Evolutionary conservation across 352 stramenopile species (phyloP).

Genomic region (Detonula confervacea): DNA sequence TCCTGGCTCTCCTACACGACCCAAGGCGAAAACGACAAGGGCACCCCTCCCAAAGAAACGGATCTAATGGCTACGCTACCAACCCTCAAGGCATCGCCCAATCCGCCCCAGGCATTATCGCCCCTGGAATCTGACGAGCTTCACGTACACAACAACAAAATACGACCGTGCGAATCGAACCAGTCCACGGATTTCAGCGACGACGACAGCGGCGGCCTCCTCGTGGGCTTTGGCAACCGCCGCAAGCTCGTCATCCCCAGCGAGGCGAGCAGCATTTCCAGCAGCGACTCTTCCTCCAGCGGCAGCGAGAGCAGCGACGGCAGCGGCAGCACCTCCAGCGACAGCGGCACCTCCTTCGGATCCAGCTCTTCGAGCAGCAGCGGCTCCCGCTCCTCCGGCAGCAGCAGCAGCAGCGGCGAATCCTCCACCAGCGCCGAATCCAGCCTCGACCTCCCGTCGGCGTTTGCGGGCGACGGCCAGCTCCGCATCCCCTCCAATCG

Average conservation of each 20-base stretch:
- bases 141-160: slow-evolving; percentile 2
- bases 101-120: not conserved
- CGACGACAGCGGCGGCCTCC: slow-evolving; percentile 39
- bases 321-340: slow-evolving; percentile 8
- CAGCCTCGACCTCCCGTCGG: too few species aligned
- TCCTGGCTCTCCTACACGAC: slow-evolving; percentile 23
- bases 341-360: slow-evolving; percentile 19
- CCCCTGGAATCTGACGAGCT: slow-evolving; percentile 20
- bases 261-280: slow-evolving; percentile 34
- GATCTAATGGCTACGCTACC: slow-evolving; percentile 3
- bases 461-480: too few species aligned
- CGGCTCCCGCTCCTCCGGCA: slow-evolving; percentile 2
- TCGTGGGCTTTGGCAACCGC: slow-evolving; percentile 55
- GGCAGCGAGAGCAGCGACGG: slow-evolving; percentile 1
- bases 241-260: not conserved
- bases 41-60: not conserved
- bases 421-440: slow-evolving; percentile 27
- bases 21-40: not conserved
- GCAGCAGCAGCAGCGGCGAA: not conserved
- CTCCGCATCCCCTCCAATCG: too few species aligned
- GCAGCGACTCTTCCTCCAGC: slow-evolving; percentile 6
- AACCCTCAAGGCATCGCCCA: not conserved
- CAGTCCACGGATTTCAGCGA: slow-evolving; percentile 48
- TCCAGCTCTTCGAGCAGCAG: slow-evolving; percentile 12
- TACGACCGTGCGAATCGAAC: slow-evolving; percentile 14